Base-by-base conservation (phyloP, 2,329 filamentous ascomycete genomes). In the Fusarium sp. region DNA sequence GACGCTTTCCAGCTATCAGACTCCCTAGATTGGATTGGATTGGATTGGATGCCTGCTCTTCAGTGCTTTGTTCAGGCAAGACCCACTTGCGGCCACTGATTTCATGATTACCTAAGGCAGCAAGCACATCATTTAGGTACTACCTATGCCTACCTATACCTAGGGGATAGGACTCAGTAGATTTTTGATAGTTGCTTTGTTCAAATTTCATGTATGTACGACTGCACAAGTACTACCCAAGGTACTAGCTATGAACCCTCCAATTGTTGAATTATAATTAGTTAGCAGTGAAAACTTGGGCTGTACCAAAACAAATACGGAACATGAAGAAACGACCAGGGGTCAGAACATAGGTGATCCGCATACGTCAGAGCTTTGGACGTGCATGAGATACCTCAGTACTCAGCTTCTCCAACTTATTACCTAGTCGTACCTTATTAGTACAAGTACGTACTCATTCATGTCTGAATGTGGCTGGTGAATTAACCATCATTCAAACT, bases 31-130 rank as follows among this genome's bases (percentile, higher is more conserved):
- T 35, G 32, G 32, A 32, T 30, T 30, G 11, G 42, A 44, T 42
- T 42, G 48, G 41, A 44, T 41, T 32, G 42, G 24, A 60, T 41
- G 36, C 45, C 28, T 51, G 62, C 38, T 38, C 30, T 48, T 63
- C 38, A 45, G 38, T 57, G 41, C 48, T 55, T 66, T 32, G 63
- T 56, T 18, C 24, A 62, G 42, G 50, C 44, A 69, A 30, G 67
- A 62, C 55, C 70, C 69, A 70, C 67, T 50, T 59, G 24, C 12
- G 24, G 51, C 47, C 67, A 54, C 51, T 66, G 59, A 54, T 68
- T 67, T 15, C 35, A 20, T 50, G 65, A 69, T 69, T 70, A 65
- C 58, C 57, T 69, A 69, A 69, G 65, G 42, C 61, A 22, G 8
- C 6, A 36, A 24, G 17, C 17, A 36, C 17, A 36, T 36, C 35